Evolutionary conservation across 2,329 filamentous ascomycete species (phyloP), one percentile per base, ranked within the genome.

Genomic region (Hirsutella rhossiliensis): DNA sequence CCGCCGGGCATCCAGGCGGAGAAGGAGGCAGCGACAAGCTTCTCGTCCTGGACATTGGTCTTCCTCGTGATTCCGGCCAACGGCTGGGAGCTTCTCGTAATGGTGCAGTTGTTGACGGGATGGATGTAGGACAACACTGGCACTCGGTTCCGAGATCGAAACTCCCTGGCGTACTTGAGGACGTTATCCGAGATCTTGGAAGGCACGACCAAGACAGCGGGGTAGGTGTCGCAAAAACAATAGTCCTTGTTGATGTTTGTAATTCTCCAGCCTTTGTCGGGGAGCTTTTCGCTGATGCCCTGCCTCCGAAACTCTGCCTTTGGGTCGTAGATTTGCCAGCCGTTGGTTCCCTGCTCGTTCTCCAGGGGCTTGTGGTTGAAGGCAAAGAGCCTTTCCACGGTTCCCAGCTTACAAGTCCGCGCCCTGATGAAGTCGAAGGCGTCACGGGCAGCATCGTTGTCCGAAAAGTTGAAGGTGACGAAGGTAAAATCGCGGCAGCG

Each of bases 131-230:
- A 88, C 34, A 98, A 68, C 4, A 82, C 84, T 2, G 92, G 92
- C 61, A 98, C 89, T 47, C 92, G 82, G 50, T 83, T 80, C 47
- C 89, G 79, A 1, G 92, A 97, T 42, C 92, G 84, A 64, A 94
- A 97, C 49, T 81, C 78, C 47, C 82, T 84, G 23, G 89, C 92
- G 59, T 98, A 94, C 57, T 95, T 95, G 41, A 98, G 76, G 40
- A 90, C 88, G 57, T 92, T 96, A 63, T 98, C 92, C n/a, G 90
- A 97, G 52, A 98, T 94, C 46, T 77, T 79, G 20, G 82, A 80
- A 19, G 92, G 92, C 17, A 98, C 89, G 11, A 83, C 83, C 20
- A 98, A 72, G 40, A 94, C 60, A 4, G 81, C 79, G 12, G 92
- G 92, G 60, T 98, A 98, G 3, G 92, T 97, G 23, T 88, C 83